Evolutionary conservation across 2,329 filamentous ascomycete genomes (phyloP).

Genomic region (Trichoderma aggressivum): DNA sequence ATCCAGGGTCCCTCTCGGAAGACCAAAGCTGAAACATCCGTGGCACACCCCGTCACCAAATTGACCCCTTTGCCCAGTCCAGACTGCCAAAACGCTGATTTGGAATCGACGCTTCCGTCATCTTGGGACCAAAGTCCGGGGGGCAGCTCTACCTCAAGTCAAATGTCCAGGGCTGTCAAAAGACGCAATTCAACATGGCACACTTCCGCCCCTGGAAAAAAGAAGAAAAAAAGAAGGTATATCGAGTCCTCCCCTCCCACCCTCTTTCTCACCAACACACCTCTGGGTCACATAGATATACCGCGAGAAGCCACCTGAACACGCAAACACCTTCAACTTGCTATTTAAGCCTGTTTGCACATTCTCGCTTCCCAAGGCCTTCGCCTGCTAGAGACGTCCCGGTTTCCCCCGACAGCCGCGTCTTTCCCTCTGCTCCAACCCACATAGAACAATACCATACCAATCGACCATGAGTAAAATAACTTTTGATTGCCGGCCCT

Average conservation of each 20-base stretch:
- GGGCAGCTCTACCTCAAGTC: neutral
- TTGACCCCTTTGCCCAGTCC: neutral
- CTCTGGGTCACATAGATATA: neutral
- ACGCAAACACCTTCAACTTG: slow-evolving; percentile 9
- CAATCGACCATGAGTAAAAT: slow-evolving; percentile 1
- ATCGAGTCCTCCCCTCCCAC: neutral
- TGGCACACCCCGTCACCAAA: neutral
- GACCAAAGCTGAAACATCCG: slow-evolving; percentile 12
- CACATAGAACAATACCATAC: neutral
- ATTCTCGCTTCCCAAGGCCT: neutral
- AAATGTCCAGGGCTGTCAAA: neutral
- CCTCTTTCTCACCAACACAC: neutral
- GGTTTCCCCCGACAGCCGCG: neutral
- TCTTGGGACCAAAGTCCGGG: neutral
- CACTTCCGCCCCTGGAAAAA: neutral
- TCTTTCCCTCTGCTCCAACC: neutral
- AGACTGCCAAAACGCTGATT: neutral
- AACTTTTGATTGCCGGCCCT: neutral
- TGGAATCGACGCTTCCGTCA: neutral
- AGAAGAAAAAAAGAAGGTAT: neutral
- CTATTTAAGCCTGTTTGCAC: slow-evolving; percentile 17
- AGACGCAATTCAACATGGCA: neutral
- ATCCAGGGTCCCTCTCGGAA: neutral
- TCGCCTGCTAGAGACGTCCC: neutral
- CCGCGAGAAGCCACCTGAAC: neutral